Percentiles rank a stretch among this genome's conserved stretches.
Conservation (phyloP, 2,329 filamentous ascomycete genomes). For the Periconia digitata region DNA sequence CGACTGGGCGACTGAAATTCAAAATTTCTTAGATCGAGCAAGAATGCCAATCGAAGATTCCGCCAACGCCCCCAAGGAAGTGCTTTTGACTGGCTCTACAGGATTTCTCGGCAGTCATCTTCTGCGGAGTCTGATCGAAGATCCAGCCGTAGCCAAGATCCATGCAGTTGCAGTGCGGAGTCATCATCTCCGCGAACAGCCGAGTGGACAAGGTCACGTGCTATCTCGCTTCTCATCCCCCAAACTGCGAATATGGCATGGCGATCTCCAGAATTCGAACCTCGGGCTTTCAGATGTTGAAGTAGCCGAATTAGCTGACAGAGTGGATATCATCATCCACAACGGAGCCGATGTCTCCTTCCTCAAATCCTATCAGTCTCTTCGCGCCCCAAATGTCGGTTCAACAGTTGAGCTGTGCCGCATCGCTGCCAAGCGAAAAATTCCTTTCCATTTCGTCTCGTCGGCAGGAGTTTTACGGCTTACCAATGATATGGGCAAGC, state of each 20-base stretch:
- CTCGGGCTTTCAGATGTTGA: constrained; percentile 1
- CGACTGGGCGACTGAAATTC: neutral
- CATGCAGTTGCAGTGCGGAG: constrained; percentile 30
- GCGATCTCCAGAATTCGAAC: constrained; percentile 1
- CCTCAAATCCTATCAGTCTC: constrained; percentile 10
- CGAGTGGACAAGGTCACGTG: neutral
- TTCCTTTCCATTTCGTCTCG: constrained; percentile 14
- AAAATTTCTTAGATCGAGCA: neutral
- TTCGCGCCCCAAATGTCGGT: constrained; percentile 7
- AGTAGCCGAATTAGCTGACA: neutral
- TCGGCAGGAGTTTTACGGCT: constrained; percentile 4
- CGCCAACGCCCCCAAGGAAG: neutral
- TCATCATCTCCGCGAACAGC: too few species aligned
- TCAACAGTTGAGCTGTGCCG: constrained; percentile 5
- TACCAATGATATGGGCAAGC: neutral
- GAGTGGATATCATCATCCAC: constrained; percentile 15
- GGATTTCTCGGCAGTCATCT: constrained; percentile 9
- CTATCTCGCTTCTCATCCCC: neutral
- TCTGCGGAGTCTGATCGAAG: neutral
- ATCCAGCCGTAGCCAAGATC: constrained; percentile 2
- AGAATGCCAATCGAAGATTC: neutral
- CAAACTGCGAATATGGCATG: constrained; percentile 3
- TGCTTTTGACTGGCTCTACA: constrained; percentile 13
- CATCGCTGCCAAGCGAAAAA: neutral
- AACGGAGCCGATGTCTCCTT: constrained; percentile 8